phyloP scores from a whole-genome alignment of 2,329 filamentous ascomycete species.

The Colletotrichum aenigma region DNA sequence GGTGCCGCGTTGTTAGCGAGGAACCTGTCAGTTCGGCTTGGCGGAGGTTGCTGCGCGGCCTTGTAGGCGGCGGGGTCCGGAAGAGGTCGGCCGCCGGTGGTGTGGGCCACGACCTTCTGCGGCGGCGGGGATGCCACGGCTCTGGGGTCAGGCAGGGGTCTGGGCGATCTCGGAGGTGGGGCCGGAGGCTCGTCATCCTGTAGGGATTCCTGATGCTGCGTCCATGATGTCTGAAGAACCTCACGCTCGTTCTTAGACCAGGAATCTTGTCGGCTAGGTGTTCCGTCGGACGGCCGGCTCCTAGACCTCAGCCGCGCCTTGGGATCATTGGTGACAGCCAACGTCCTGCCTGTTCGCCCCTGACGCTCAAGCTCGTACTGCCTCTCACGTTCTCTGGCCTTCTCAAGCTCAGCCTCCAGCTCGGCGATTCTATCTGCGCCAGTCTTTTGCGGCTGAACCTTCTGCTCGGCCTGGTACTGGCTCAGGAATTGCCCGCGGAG shows the following conservation, averaged over 20 bases:
- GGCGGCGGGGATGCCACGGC: conserved; percentile 26
- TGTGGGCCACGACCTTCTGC: conserved; percentile 38
- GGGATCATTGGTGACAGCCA: conserved; percentile 23
- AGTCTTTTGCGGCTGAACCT: conserved; percentile 29
- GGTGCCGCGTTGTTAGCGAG: conserved; percentile 60
- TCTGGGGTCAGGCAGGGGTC: conserved; percentile 46
- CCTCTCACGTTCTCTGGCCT: conserved; percentile 65
- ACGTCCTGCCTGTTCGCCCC: conserved; percentile 42
- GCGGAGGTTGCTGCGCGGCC: conserved; percentile 20
- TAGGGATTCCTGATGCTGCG: conserved; percentile 42
- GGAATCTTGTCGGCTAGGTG: conserved; percentile 62
- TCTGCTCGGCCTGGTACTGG: conserved; percentile 80
- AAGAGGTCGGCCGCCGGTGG: conserved; percentile 54
- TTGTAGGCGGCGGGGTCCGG: conserved; percentile 50
- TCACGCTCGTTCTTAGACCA: conserved; percentile 70
- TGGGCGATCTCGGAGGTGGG: conserved; percentile 32
- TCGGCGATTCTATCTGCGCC: conserved; percentile 46
- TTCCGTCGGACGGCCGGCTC: conserved; percentile 28
- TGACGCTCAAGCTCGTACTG: conserved; percentile 65
- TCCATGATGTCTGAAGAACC: conserved; percentile 61
- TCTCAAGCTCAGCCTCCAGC: conserved; percentile 74
- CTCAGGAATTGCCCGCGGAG: conserved; percentile 85
- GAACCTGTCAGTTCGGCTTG: conserved; percentile 62
- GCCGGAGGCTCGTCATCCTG: conserved; percentile 26
- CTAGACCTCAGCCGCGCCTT: conserved; percentile 34